Conservation (phyloP, 2,329 filamentous ascomycete species). For the Diaporthe sp. region DNA sequence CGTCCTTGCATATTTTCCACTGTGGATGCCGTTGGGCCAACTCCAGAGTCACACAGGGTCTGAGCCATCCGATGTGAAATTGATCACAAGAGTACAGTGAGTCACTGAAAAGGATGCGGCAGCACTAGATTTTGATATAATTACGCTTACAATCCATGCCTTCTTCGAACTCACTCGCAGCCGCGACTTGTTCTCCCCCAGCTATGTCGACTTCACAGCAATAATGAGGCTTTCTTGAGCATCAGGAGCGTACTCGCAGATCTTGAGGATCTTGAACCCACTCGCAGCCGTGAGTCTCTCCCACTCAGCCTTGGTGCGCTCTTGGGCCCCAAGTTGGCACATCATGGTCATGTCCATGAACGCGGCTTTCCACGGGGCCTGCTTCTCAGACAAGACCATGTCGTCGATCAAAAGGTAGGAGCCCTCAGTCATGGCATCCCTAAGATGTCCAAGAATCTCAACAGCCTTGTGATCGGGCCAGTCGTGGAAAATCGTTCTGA, state of each 20-base stretch:
- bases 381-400: constrained; percentile 14
- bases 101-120: no score
- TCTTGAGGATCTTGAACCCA: constrained; percentile 2
- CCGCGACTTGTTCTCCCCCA: not conserved
- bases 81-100: no score
- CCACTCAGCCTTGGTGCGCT: constrained; percentile 12
- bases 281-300: constrained; percentile 5
- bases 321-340: constrained; percentile 9
- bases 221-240: constrained; percentile 14
- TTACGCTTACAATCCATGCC: no score
- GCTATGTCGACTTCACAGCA: constrained; percentile 17
- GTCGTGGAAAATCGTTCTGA: constrained; percentile 4
- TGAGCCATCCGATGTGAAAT: no score
- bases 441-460: constrained; percentile 1
- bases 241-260: constrained; percentile 3
- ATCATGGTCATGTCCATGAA: constrained; percentile 9
- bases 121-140: no score
- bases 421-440: constrained; percentile 3
- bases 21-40: no score
- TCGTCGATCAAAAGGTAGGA: constrained; percentile 15
- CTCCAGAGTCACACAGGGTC: no score
- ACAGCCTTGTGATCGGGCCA: constrained; percentile 7
- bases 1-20: no score
- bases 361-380: constrained; percentile 18
- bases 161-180: not conserved